Evolutionary conservation across 129 eudicot genomes (phyloP).

Genomic region (Cynara cardunculus): DNA sequence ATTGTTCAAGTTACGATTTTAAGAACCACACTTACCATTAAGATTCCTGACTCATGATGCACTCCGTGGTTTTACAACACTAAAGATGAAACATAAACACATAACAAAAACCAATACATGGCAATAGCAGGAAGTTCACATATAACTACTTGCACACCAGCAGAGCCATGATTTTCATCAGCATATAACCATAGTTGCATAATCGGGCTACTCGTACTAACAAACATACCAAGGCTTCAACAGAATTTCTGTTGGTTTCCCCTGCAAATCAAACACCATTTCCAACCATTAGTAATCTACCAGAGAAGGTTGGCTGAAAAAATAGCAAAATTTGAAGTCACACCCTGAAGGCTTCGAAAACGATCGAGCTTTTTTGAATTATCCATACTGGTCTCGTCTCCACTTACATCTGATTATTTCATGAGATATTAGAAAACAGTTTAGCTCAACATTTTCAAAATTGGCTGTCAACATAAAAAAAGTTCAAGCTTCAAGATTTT

Average conservation of each 20-base stretch:
- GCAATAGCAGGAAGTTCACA: background rate
- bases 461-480: background rate
- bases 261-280: conserved; percentile 38
- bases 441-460: background rate
- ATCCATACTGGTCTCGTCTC: conserved; percentile 31
- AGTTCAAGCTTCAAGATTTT: background rate
- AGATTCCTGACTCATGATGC: too few species aligned
- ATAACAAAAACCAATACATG: background rate
- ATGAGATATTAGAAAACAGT: background rate
- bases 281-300: background rate
- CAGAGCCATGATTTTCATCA: background rate
- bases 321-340: background rate
- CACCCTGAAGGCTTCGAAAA: conserved; percentile 61
- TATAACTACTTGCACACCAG: background rate
- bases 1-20: too few species aligned
- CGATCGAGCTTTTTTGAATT: conserved; percentile 30
- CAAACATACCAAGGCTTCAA: conserved; percentile 63
- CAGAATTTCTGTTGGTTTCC: conserved; percentile 47
- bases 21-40: too few species aligned
- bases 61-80: too few species aligned
- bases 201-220: background rate
- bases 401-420: conserved; percentile 42
- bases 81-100: too few species aligned
- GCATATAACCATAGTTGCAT: background rate
- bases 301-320: background rate